A percentile compares a stretch with the other conserved stretches of the same genome.
phyloP scores from a whole-genome alignment of 2,329 filamentous ascomycete species.

The Blumeria hordei region DNA sequence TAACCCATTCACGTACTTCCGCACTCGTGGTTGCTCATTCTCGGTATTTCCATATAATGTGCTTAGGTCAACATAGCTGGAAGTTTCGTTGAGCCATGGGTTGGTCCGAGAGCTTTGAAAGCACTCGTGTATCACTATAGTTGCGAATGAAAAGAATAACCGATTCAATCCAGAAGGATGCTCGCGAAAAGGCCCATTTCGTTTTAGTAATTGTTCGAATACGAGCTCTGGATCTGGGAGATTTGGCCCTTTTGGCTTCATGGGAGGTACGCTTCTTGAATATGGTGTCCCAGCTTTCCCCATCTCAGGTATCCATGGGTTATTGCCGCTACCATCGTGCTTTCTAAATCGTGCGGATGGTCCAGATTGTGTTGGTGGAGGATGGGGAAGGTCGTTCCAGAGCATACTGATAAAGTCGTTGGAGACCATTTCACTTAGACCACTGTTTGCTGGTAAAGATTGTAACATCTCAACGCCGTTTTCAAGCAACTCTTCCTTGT shows the following conservation, averaged over 20 bases:
- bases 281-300: conserved; percentile 26
- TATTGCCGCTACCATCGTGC: conserved; percentile 22
- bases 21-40: conserved; percentile 19
- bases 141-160: conserved; percentile 23
- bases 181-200: conserved; percentile 18
- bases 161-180: conserved; percentile 22
- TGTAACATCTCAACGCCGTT: conserved; percentile 28
- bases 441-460: conserved; percentile 23
- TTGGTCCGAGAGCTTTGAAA: conserved; percentile 20
- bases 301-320: conserved; percentile 24
- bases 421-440: conserved; percentile 21
- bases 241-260: conserved; percentile 24
- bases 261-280: conserved; percentile 20
- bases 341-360: conserved; percentile 20
- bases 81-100: conserved; percentile 22
- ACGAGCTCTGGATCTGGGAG: conserved; percentile 23
- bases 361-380: conserved; percentile 21
- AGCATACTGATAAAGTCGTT: conserved; percentile 27
- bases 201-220: conserved; percentile 21
- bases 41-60: conserved; percentile 22
- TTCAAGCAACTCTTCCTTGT: conserved; percentile 24
- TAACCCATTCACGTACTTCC: conserved; percentile 20
- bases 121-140: conserved; percentile 23
- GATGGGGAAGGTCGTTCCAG: conserved; percentile 27
- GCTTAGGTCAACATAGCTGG: conserved; percentile 22